Base-by-base conservation (phyloP, 1,284 basidiomycete genomes). In the Tremellales sp. region DNA sequence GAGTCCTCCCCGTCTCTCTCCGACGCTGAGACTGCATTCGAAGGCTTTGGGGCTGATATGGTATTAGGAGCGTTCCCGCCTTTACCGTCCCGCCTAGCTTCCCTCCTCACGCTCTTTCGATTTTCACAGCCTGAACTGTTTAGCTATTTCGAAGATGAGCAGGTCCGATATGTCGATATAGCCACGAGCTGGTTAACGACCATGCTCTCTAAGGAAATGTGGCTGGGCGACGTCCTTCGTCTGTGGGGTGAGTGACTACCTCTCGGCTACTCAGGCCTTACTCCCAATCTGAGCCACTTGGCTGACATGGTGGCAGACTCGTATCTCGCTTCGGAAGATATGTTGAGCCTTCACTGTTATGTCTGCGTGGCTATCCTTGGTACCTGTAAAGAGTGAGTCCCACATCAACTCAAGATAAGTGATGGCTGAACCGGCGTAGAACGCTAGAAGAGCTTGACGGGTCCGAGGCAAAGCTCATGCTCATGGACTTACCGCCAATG, bases 101-200 rank as follows among this genome's bases (percentile, higher is more conserved):
- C 60, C 0, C 56, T 74, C 44, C 57, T 74, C 17, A 65, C 64
- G 4, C 58, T 74, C 4, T 69, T 74, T 54, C 52, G 70, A 4
- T 51, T 61, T 4, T 64, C 67, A 6, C 48, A 66, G 3, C 72
- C 72, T 0, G 72, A 74, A 17, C 56, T 74, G 3, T 65, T 68
- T 46, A 61, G 61, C 12, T 74, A 70, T 56, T 74, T 71, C 46
- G 72, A 74, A 47, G 69, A 72, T 45, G 72, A 74, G 54, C 69
- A 72, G 47, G 69, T 74, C 1, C 67, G 67, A 2, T 69, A 69
- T 53, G 54, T 62, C 7, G 49, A 67, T 21, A 65, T 74, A 8
- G 69, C 63, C 1, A 55, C 68, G 50, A 64, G 63, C 46, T 74
- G 72, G 72, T 62, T 72, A 51, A 65, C 58, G 13, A 67, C 65